Evolutionary conservation across 2,329 filamentous ascomycete species (phyloP).

Genomic region (Exutisphaerella laricina): DNA sequence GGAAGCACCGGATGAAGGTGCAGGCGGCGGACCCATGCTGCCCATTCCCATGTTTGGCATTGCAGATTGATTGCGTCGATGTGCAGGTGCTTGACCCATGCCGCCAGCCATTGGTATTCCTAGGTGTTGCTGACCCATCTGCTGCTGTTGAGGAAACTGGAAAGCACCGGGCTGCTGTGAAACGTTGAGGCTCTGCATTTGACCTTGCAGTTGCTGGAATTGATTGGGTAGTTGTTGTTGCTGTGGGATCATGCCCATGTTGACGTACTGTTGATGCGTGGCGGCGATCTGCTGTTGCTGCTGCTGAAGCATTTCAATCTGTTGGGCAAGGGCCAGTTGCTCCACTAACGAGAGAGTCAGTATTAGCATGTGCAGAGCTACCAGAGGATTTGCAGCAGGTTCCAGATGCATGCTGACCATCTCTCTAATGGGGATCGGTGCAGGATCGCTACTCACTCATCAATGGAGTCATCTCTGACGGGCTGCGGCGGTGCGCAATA

Average conservation of each 20-base stretch:
- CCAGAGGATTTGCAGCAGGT: no score
- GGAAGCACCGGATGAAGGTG: conserved; percentile 81
- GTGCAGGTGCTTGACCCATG: conserved; percentile 71
- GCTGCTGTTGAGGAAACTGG: conserved; percentile 75
- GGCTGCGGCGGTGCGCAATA: conserved; percentile 94
- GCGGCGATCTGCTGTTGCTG: conserved; percentile 97
- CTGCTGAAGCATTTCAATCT: conserved; percentile 94
- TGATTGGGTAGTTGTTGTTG: conserved; percentile 71
- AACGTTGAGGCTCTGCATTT: conserved; percentile 71
- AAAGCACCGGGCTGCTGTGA: conserved; percentile 63
- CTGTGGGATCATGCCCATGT: conserved; percentile 89
- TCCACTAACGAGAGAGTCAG: conserved; percentile 60
- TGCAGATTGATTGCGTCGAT: conserved; percentile 97
- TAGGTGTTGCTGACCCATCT: conserved; percentile 51
- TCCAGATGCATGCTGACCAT: not conserved
- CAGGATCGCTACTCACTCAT: conserved; percentile 79
- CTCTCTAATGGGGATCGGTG: not conserved
- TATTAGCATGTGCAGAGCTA: conserved; percentile 32
- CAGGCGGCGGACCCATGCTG: conserved; percentile 68
- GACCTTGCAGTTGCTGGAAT: conserved; percentile 73
- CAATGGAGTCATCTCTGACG: conserved; percentile 91
- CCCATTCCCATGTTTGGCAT: conserved; percentile 88
- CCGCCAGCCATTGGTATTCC: conserved; percentile 64
- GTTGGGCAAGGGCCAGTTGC: conserved; percentile 94
- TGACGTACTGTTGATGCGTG: conserved; percentile 94